phyloP scores from a whole-genome alignment of 495 filamentous ascomycete species.

The Aspergillus sparsus region DNA sequence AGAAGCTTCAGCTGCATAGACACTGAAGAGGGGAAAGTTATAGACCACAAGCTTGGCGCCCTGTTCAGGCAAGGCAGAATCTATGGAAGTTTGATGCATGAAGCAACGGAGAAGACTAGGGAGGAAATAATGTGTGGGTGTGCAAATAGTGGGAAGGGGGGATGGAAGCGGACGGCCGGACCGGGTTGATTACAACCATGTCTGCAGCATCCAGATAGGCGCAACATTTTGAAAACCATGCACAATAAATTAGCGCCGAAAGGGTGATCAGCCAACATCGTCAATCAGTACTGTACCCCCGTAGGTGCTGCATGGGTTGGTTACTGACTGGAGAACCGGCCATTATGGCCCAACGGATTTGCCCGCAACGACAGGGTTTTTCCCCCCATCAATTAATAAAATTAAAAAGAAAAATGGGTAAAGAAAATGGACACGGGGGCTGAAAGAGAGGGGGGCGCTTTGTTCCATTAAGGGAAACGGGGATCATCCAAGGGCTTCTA shows the following conservation, averaged over 20 bases:
- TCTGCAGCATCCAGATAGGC: conserved; percentile 35
- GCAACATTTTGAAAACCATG: conserved; percentile 23
- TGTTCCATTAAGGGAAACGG: conserved; percentile 10
- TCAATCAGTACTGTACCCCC: conserved; percentile 16
- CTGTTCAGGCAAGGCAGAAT: conserved; percentile 43
- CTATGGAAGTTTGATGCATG: conserved; percentile 26
- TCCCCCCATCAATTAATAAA: conserved; percentile 6
- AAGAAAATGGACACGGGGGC: conserved; percentile 2
- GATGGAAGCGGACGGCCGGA: conserved; percentile 25
- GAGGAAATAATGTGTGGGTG: conserved; percentile 22
- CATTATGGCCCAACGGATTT: conserved; percentile 20
- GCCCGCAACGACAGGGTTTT: conserved; percentile 14
- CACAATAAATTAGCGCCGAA: conserved; percentile 41
- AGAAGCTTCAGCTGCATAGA: conserved; percentile 29
- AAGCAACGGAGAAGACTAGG: conserved; percentile 21
- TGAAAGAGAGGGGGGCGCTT: conserved; percentile 6
- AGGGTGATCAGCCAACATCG: conserved; percentile 30
- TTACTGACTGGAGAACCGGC: conserved; percentile 22
- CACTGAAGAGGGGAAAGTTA: conserved; percentile 26
- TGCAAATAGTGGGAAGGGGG: conserved; percentile 26
- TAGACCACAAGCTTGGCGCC: conserved; percentile 32
- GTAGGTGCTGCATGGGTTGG: conserved; percentile 20
- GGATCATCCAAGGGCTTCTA: conserved; percentile 14
- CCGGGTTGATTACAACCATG: conserved; percentile 36
- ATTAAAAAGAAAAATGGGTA: too few species aligned